Conservation (phyloP, 345 rosid species). For the Euphorbia tirucalli region DNA sequence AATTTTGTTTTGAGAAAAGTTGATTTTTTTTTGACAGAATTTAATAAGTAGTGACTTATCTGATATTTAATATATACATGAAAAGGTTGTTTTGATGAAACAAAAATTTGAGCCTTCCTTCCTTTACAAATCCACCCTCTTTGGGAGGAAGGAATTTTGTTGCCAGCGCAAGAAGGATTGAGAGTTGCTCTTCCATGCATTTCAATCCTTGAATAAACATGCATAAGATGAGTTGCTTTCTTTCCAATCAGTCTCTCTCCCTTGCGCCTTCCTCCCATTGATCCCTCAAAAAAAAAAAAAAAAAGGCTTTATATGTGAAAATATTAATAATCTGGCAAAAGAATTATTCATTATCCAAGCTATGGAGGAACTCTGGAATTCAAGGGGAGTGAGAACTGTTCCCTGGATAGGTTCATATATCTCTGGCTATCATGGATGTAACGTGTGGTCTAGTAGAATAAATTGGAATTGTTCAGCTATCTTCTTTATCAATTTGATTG, state of each 20-base stretch:
- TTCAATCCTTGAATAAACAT: not conserved
- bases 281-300: not conserved
- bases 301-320: not conserved
- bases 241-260: not conserved
- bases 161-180: no score
- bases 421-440: not conserved
- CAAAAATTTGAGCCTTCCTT: not conserved
- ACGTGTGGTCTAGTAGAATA: not conserved
- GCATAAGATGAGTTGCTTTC: not conserved
- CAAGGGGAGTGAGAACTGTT: not conserved
- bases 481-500: slow-evolving; percentile 15
- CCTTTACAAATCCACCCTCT: no score
- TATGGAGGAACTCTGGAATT: not conserved
- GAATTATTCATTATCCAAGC: not conserved
- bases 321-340: not conserved
- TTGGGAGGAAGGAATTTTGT: no score
- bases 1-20: not conserved
- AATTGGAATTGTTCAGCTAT: not conserved
- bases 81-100: not conserved
- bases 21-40: not conserved
- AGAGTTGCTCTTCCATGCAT: not conserved
- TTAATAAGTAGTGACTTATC: not conserved
- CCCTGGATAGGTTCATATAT: not conserved
- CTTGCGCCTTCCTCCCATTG: not conserved
- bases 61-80: not conserved